A percentile compares a stretch with the other conserved stretches of the same genome.
Evolutionary conservation across 2,329 filamentous ascomycete species (phyloP).

Genomic region (Diplodia seriata): DNA sequence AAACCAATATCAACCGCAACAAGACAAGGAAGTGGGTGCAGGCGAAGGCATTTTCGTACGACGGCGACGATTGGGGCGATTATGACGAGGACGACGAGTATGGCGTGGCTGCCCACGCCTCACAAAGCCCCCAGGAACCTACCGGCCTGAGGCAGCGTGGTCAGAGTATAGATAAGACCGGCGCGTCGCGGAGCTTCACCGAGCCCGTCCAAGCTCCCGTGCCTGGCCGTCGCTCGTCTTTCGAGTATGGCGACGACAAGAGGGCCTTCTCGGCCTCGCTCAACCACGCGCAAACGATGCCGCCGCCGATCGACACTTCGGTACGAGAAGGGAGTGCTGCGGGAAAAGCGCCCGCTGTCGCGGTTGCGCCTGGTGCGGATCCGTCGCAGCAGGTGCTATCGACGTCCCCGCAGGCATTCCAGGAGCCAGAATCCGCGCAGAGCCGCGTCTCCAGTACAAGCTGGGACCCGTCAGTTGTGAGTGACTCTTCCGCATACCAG

Average conservation of each 20-base stretch:
- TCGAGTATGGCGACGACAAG: constrained; percentile 62
- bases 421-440: constrained; percentile 17
- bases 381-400: constrained; percentile 35
- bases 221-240: constrained; percentile 55
- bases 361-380: background rate
- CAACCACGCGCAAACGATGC: constrained; percentile 33
- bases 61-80: constrained; percentile 91
- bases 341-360: constrained; percentile 2
- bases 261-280: constrained; percentile 55
- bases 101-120: constrained; percentile 57
- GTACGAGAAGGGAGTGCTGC: constrained; percentile 1
- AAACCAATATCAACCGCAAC: constrained; percentile 83
- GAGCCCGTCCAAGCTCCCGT: constrained; percentile 45
- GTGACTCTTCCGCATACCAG: constrained; percentile 39
- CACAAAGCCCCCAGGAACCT: constrained; percentile 50
- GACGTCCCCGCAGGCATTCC: constrained; percentile 29
- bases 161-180: constrained; percentile 38
- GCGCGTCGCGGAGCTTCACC: constrained; percentile 49
- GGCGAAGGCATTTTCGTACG: constrained; percentile 84
- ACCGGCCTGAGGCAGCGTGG: constrained; percentile 54
- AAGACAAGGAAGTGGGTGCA: constrained; percentile 97
- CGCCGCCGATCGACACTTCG: constrained; percentile 24
- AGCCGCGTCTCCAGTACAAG: constrained; percentile 41
- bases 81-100: constrained; percentile 64
- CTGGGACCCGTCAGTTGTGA: constrained; percentile 42